A percentile compares a stretch with the other conserved stretches of the same genome.
phyloP scores from a whole-genome alignment of 257 asterid genomes.

The Solanum bulbocastanum region DNA sequence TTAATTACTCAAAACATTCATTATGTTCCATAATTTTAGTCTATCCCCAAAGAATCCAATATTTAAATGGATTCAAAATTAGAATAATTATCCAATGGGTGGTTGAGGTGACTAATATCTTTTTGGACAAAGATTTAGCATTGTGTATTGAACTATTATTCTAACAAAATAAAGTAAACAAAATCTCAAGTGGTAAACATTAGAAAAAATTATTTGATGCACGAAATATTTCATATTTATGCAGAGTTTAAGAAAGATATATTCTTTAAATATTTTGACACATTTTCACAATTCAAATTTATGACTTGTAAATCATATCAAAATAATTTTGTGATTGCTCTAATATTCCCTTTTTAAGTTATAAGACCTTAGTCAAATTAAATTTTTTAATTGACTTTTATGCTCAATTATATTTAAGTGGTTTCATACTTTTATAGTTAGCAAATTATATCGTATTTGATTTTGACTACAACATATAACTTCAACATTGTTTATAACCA shows the following conservation, averaged over 20 bases:
- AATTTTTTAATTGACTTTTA: not conserved
- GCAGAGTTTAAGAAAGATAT: not conserved
- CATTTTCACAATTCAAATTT: not conserved
- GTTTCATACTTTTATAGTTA: not conserved
- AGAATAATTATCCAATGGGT: not conserved
- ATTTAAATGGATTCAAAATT: not conserved
- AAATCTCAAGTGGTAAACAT: not conserved
- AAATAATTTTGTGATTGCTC: not conserved
- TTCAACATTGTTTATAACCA: not conserved
- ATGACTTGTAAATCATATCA: not conserved
- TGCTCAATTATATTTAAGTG: not conserved
- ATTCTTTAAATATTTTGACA: not conserved
- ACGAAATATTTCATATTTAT: not conserved
- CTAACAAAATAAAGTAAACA: not conserved
- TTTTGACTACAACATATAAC: too few relatives aligned
- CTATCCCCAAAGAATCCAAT: not conserved
- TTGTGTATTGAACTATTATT: not conserved
- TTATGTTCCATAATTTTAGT: not conserved
- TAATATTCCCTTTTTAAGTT: not conserved
- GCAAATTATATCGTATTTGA: not conserved
- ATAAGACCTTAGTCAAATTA: not conserved
- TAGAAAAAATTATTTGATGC: not conserved
- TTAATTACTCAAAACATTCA: not conserved
- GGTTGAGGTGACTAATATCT: not conserved
- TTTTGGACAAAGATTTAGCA: too few relatives aligned